Evolutionary conservation across 352 stramenopile species (phyloP), one percentile per base, ranked within the genome.

Genomic region (Phytophthora sp.): DNA sequence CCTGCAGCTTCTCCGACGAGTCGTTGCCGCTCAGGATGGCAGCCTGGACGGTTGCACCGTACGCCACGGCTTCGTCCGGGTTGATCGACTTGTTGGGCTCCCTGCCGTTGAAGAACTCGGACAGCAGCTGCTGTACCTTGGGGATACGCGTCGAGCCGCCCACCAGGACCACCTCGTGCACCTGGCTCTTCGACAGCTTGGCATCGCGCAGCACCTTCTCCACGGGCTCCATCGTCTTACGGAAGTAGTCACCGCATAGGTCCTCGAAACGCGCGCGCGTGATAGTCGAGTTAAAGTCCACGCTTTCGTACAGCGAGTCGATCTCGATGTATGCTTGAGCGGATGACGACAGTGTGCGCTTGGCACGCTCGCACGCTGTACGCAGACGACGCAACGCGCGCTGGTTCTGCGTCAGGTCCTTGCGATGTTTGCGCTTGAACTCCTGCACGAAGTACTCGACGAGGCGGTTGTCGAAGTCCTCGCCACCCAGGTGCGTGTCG

Each of bases 321-420:
- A 98, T 98, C 67, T 98, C 93, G 57, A 98, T 97, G 76, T 97
- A 92, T 9, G 94, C 92, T 76, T 98, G 90, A 7, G 91, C 96
- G 27, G 88, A 97, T 23, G 80, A 91, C 18, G 92, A 98, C 12
- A 99, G 80, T 38, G 91, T 97, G 53, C 94, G 85, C 91, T 99
- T 99, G 24, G 96, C 94, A 39, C 94, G 83, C 78, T 98, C 96
- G 72, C 93, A 98, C 4, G 92, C 90, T 33, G 90, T 98, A 55
- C 93, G 88, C 24, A 98, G 82, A 69, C 94, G 89, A 74, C 90
- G 89, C 21, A 98, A 68, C 6, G 94, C 90, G 39, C 93, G 86
- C 69, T 97, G 75, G 86, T 98, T 97, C 33, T 69, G 38, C 30
- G 58, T 84, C 21, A 98, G 78, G 63, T 98, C 90, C 73, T 98